Evolutionary conservation across 2,329 filamentous ascomycete genomes (phyloP).

Genomic region (Colletotrichum cuscutae): DNA sequence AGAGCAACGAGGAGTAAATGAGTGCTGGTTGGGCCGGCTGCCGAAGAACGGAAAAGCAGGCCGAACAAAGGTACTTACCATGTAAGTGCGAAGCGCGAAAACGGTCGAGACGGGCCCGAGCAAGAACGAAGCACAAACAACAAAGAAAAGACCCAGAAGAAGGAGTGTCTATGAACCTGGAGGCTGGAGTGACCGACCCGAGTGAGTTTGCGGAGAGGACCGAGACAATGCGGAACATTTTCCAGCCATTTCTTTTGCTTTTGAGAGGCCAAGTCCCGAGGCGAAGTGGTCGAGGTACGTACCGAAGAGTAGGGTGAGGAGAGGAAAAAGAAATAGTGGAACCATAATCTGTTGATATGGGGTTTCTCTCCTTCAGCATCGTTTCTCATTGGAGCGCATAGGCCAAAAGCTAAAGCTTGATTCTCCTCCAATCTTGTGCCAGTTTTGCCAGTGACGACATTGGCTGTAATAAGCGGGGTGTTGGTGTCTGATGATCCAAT

Average conservation of each 20-base stretch:
- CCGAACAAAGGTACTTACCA: too few species aligned
- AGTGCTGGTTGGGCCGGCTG: conserved; percentile 1
- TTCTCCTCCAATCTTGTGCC: conserved; percentile 2
- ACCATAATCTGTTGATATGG: background rate
- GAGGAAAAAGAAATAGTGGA: background rate
- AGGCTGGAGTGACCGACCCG: too few species aligned
- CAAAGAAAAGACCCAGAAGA: background rate
- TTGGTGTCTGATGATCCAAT: background rate
- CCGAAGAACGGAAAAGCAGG: background rate
- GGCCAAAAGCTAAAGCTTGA: conserved; percentile 6
- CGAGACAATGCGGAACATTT: conserved; percentile 3
- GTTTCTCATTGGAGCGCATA: conserved; percentile 31
- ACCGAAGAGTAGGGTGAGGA: background rate
- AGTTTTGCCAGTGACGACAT: conserved; percentile 16
- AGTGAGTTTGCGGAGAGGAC: background rate
- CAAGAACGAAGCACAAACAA: background rate
- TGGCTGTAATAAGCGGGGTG: background rate
- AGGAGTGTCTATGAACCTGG: background rate
- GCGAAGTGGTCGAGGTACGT: too few species aligned
- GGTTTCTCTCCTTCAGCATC: background rate
- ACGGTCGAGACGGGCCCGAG: conserved; percentile 4
- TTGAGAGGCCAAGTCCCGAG: conserved; percentile 16
- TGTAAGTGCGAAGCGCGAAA: background rate
- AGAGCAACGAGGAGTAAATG: background rate
- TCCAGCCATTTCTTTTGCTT: background rate